These are phyloP conservation scores for Capronia americana DNA, from an alignment of 2,329 filamentous ascomycete genomes.

Conservation along the genomic window DNA sequence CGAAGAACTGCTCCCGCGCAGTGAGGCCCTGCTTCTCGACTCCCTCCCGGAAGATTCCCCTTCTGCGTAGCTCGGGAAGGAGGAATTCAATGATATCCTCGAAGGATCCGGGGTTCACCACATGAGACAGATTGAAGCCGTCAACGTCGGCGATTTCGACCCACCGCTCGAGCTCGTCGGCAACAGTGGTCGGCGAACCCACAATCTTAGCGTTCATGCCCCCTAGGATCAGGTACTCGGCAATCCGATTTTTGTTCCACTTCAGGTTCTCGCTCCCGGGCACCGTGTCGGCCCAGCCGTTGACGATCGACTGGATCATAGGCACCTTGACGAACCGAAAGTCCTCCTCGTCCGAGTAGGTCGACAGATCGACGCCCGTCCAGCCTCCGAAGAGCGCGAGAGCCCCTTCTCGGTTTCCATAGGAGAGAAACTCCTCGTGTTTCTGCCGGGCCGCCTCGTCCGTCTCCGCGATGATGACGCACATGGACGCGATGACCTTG, in stretches of 20 bases:
- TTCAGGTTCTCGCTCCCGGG: constrained; percentile 48
- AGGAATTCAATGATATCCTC: constrained; percentile 59
- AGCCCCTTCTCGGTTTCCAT: constrained; percentile 61
- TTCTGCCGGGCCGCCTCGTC: constrained; percentile 62
- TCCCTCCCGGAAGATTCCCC: constrained; percentile 48
- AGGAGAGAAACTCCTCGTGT: constrained; percentile 58
- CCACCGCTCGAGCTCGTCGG: constrained; percentile 72
- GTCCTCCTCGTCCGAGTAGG: constrained; percentile 65
- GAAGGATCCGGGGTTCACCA: constrained; percentile 59
- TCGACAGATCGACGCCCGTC: constrained; percentile 66
- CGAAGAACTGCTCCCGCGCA: constrained; percentile 39
- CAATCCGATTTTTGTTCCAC: constrained; percentile 51
- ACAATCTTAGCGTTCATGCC: constrained; percentile 57
- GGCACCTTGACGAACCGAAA: constrained; percentile 61
- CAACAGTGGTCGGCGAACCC: constrained; percentile 68
- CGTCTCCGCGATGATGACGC: constrained; percentile 57
- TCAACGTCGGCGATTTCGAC: constrained; percentile 72
- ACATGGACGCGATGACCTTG: constrained; percentile 62
- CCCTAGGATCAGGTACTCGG: constrained; percentile 56
- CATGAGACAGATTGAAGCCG: constrained; percentile 69
- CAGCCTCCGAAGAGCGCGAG: constrained; percentile 64
- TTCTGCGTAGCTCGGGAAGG: constrained; percentile 54
- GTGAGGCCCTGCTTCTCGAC: constrained; percentile 26
- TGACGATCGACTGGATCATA: constrained; percentile 54
- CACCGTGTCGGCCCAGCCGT: constrained; percentile 33